Base-by-base conservation (phyloP, 352 stramenopile genomes). In the Pythium sp. region DNA sequence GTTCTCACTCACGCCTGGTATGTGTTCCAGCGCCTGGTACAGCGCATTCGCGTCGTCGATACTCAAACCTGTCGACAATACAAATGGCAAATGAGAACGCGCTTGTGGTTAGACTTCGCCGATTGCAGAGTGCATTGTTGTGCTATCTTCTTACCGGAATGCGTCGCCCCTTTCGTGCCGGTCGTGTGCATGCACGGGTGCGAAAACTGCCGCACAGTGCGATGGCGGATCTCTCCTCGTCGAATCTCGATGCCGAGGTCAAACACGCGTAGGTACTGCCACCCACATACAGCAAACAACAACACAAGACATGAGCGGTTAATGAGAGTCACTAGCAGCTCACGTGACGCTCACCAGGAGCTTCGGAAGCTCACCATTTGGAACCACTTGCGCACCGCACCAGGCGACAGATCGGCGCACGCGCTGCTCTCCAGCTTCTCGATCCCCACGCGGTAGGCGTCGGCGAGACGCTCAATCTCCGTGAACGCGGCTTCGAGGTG, bases 21-120 rank as follows among this genome's bases (percentile, higher is more conserved):
- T 69, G 14, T 74, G 49, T 28, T 89, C 80, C 36, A 93, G 74
- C 24, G 71, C 55, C 56, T 74, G 61, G 49, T 80, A 91, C 47
- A 93, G 76, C 1, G 65, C 76, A 46, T 94, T 93, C 0, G 75
- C 81, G 68, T 94, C 86, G 63, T 93, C 86, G 56, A 94, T 92
- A 49, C 86, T 84, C 32, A 93, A 58, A 18, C 86, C 82, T 90
- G 54, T 28, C 9, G 5, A 3, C 22, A 51, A 51, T 51, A 22
- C 22, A 61, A n/a, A 32, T 28, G n/a, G 1, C 2, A 2, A 54
- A 34, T 38, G 12, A 51, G 20, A 26, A 26, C 24, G 24, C 24
- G 24, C 24, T 26, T 22, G 3, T 5, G 3, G 53, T 34, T 20
- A 58, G 53, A 14, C 5, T 20, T 9, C 15, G 9, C 20, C 15